Evolutionary conservation across 495 filamentous ascomycete genomes (phyloP).

Genomic region (Aspergillus cavernicola): DNA sequence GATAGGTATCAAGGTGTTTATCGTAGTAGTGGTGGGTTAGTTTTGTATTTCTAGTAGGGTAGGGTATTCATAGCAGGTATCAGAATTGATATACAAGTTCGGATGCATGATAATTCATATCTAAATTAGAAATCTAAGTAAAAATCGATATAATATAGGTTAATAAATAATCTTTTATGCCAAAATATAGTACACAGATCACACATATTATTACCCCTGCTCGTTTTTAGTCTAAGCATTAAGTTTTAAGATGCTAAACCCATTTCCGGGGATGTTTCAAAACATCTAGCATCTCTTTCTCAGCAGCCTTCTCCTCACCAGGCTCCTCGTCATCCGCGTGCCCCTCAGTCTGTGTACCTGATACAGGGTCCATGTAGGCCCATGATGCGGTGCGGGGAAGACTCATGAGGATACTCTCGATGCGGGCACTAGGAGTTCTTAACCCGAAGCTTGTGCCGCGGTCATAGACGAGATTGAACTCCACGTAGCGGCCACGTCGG

Average conservation of each 20-base stretch:
- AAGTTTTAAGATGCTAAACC: constrained; percentile 52
- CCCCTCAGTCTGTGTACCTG: constrained; percentile 42
- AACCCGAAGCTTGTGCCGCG: constrained; percentile 92
- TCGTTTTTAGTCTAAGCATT: background rate
- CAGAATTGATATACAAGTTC: too few relatives aligned
- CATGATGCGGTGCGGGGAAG: constrained; percentile 88
- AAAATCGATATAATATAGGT: too few relatives aligned
- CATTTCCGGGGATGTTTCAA: constrained; percentile 84
- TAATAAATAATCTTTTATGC: too few relatives aligned
- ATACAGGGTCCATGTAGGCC: constrained; percentile 83
- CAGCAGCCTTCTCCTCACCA: constrained; percentile 46
- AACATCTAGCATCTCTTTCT: constrained; percentile 76
- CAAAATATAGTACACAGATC: too few relatives aligned
- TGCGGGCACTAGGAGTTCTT: constrained; percentile 83
- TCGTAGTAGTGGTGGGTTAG: too few relatives aligned
- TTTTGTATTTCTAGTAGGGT: too few relatives aligned
- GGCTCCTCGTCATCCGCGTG: constrained; percentile 26
- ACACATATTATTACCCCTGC: background rate
- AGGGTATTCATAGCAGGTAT: too few relatives aligned
- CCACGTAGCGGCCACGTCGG: constrained; percentile 87
- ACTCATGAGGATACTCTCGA: constrained; percentile 98
- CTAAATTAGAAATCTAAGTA: too few relatives aligned
- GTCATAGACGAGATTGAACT: constrained; percentile 98
- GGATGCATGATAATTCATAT: too few relatives aligned
- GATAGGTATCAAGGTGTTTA: too few relatives aligned